Conservation (phyloP, 768 basidiomycete species). For the Mrakia gelida region DNA sequence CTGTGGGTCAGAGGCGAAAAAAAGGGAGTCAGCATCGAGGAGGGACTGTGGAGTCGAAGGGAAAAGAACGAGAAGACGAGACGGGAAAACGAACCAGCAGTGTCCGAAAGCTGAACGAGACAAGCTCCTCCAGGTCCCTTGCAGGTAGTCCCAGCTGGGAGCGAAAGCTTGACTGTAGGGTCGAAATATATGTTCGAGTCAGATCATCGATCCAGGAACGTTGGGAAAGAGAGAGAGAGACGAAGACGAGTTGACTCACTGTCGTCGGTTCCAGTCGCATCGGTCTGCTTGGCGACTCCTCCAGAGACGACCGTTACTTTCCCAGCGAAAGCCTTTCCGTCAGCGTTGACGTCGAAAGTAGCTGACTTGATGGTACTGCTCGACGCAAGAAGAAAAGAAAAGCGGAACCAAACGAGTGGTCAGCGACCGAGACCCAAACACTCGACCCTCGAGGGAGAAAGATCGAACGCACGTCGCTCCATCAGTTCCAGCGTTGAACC, state of each 20-base stretch:
- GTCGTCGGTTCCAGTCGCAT: background rate
- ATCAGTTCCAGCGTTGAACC: background rate
- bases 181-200: too few species aligned
- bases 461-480: background rate
- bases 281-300: background rate
- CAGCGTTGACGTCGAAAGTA: background rate
- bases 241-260: too few species aligned
- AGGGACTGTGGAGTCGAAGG: too few species aligned
- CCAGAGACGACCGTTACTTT: slow-evolving; percentile 1
- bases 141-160: background rate
- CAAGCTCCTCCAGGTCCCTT: background rate
- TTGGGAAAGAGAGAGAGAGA: too few species aligned
- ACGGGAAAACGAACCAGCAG: background rate
- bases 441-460: background rate
- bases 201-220: too few species aligned
- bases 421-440: background rate
- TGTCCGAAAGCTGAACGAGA: background rate
- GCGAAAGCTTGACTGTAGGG: background rate
- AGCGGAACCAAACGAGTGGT: background rate
- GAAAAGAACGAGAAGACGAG: too few species aligned
- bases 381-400: background rate
- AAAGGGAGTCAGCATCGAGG: too few species aligned
- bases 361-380: background rate
- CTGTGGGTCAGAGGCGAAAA: too few species aligned
- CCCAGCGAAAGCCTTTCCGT: background rate